Percentiles rank a stretch among this genome's conserved stretches.
These are phyloP conservation scores for Boletus subcaerulescens DNA, from an alignment of 768 basidiomycete species.

Conservation along the genomic window DNA sequence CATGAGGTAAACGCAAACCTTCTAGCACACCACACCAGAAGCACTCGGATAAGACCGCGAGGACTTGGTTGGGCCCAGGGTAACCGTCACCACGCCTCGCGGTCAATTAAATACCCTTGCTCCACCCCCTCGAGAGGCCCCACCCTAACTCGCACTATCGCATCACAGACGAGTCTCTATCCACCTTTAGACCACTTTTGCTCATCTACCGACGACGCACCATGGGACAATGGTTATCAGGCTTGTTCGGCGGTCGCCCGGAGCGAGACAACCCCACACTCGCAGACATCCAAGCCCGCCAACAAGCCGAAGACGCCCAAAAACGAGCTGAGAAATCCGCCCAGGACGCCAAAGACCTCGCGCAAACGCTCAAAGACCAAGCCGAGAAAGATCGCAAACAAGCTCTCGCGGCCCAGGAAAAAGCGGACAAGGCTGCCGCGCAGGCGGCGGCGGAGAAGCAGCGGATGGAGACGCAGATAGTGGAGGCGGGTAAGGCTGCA, in stretches of 20 bases:
- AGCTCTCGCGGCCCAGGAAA: slow-evolving; percentile 5
- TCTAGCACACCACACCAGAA: not conserved
- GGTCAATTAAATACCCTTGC: not conserved
- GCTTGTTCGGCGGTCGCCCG: slow-evolving; percentile 6
- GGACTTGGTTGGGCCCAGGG: slow-evolving; percentile 4
- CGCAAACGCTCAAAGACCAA: not conserved
- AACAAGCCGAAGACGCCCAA: slow-evolving; percentile 6
- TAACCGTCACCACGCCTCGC: not conserved
- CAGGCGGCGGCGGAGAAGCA: slow-evolving; percentile 2
- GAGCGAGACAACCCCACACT: slow-evolving; percentile 9
- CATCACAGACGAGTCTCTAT: not conserved
- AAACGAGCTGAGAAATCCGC: not conserved
- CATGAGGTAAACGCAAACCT: not conserved
- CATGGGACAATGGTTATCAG: slow-evolving; percentile 13
- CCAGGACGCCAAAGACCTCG: not conserved
- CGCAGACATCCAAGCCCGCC: slow-evolving; percentile 10
- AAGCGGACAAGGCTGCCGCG: slow-evolving; percentile 4
- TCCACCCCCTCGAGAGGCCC: not conserved
- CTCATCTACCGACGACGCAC: not conserved
- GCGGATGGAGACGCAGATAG: slow-evolving; percentile 14
- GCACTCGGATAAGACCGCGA: not conserved
- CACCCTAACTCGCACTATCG: not conserved
- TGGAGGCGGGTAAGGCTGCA: not conserved
- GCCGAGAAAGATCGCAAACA: slow-evolving; percentile 11
- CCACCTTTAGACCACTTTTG: not conserved